phyloP scores from a whole-genome alignment of 169 alveolate species.

The Perkinsus olseni region DNA sequence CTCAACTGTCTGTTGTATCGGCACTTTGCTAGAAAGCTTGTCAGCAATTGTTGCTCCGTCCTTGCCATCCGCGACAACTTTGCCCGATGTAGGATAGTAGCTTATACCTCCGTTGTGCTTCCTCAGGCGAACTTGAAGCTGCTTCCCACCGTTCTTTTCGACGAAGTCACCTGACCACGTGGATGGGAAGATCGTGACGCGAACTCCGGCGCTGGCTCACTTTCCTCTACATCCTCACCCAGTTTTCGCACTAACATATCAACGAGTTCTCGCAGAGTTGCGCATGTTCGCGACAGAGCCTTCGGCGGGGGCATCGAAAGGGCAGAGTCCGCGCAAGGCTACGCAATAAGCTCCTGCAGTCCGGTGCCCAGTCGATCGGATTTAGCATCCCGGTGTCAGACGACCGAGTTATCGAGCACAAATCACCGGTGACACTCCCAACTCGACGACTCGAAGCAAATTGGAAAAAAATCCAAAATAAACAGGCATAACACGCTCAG shows the following conservation, averaged over 20 bases:
- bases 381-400: no score
- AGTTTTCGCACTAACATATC: neutral
- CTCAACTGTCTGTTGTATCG: no score
- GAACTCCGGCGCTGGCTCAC: neutral
- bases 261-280: neutral
- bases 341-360: neutral
- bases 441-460: neutral
- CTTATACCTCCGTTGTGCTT: neutral
- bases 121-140: neutral
- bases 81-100: neutral
- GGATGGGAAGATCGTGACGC: neutral
- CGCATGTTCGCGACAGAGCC: neutral
- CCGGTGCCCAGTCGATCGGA: no score
- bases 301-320: neutral
- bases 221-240: neutral
- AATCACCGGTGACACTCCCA: neutral
- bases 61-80: neutral
- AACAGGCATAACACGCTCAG: neutral
- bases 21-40: neutral
- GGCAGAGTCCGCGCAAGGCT: neutral
- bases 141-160: neutral
- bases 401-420: no score
- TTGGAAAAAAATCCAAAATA: neutral
- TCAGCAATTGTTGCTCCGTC: neutral
- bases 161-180: neutral